Evolutionary conservation across 164 flowering plant species (phyloP), one percentile per base, ranked within the genome.

Genomic region (Litsea cubeba): DNA sequence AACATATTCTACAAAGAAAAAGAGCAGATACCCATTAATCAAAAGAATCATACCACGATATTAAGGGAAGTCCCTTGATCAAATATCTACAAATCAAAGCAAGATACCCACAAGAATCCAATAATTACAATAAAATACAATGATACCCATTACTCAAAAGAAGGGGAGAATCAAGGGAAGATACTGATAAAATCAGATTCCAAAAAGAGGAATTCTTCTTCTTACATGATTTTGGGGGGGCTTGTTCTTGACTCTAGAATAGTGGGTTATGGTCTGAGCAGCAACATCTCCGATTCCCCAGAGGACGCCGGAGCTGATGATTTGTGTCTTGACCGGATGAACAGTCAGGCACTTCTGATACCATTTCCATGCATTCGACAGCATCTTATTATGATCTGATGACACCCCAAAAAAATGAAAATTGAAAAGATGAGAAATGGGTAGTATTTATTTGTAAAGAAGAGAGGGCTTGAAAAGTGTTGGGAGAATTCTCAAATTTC

Each of bases 211-310:
- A 8, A 40, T 40, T 40, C 46, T 40, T 40, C 46, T 40, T 79
- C 73, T 40, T 72, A 88, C 91, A 71, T 73, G 51, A 23, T 65
- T 28, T 49, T 74, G 79, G 66, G 65, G 81, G n/a, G 72, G 79
- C 26, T 77, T 80, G 11, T 1, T 40, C 22, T 51, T 78, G 2
- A 82, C 32, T 1, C 88, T 78, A 68, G 84, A 81, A 7, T 40
- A 40, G 62, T 85, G 88, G 60, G 97, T 87, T 57, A 91, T 79
- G 72, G 84, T 62, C 68, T 91, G 97, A 60, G 97, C 97, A 63
- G 88, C 84, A 58, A 88, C 72, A 72, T 91, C 97, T 62, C 97
- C 94, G 62, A 84, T 68, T 12, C 94, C 94, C 97, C 97, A 91
- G 11, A 91, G 83, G 28, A 90, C 12, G 0, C 90, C 94, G 7